Percentiles rank a stretch among this genome's conserved stretches.
Evolutionary conservation across 805 yeast species (phyloP).

Genomic region (Sugiyamaella floridensis): DNA sequence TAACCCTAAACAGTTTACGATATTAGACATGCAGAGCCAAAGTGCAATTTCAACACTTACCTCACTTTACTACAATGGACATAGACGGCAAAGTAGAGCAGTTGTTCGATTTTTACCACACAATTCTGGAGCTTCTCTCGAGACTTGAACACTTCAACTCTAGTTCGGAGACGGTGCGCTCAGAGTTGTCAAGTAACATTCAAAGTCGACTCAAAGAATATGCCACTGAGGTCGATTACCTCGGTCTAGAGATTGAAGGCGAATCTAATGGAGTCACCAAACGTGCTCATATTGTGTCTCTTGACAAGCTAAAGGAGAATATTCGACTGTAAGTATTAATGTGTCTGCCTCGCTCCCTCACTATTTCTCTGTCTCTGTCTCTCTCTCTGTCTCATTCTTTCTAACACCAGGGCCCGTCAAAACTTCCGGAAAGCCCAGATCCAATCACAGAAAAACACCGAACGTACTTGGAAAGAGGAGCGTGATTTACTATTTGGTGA

Average conservation of each 20-base stretch:
- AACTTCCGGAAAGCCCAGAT: conserved; percentile 21
- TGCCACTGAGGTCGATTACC: conserved; percentile 11
- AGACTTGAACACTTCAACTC: conserved; percentile 7
- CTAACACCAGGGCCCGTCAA: conserved; percentile 5
- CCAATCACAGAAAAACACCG: conserved; percentile 18
- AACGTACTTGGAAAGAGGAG: conserved; percentile 14
- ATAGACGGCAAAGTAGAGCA: conserved; percentile 1
- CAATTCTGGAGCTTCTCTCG: conserved; percentile 14
- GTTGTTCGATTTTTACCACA: conserved; percentile 13
- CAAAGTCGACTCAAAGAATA: conserved; percentile 14
- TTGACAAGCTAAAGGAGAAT: conserved; percentile 18
- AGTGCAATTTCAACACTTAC: not conserved
- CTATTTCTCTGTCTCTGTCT: no score
- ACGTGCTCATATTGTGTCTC: conserved; percentile 10
- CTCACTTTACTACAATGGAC: not conserved
- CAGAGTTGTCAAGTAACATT: conserved; percentile 18
- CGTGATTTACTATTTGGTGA: conserved; percentile 18
- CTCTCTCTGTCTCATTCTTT: not conserved
- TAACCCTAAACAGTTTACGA: not conserved
- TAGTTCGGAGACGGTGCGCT: conserved; percentile 10
- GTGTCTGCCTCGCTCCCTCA: no score
- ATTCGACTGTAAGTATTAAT: conserved; percentile 4
- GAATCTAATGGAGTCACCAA: conserved; percentile 1
- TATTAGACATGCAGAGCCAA: not conserved
- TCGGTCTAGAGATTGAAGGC: conserved; percentile 9